Conservation (phyloP, 2,329 filamentous ascomycete genomes). For the Pseudogymnoascus sp. region DNA sequence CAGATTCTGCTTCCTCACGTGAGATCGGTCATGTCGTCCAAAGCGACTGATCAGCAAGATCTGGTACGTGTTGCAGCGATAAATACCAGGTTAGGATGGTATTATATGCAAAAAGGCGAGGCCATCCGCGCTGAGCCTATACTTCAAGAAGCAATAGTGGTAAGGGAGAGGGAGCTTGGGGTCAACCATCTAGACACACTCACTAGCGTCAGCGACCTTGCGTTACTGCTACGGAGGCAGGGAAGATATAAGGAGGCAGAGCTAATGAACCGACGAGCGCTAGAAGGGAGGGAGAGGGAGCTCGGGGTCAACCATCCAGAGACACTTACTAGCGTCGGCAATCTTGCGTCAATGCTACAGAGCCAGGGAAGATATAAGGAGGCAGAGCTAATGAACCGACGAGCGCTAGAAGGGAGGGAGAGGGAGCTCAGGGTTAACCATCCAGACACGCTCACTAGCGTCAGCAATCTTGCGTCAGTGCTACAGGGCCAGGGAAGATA, state of each 20-base stretch:
- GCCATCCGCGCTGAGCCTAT: neutral
- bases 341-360: neutral
- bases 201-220: neutral
- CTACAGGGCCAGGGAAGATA: neutral
- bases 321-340: neutral
- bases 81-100: neutral
- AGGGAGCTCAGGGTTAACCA: neutral
- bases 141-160: neutral
- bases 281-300: slow-evolving; percentile 1
- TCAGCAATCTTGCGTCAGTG: neutral
- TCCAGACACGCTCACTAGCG: neutral
- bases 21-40: neutral
- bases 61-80: neutral
- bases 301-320: neutral
- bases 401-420: neutral
- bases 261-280: neutral
- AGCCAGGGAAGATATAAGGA: slow-evolving; percentile 7
- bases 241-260: slow-evolving; percentile 5
- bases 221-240: neutral
- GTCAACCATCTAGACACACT: neutral
- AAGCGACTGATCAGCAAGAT: neutral
- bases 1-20: slow-evolving; percentile 4
- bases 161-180: neutral
- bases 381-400: neutral
- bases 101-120: neutral